A percentile compares a stretch with the other conserved stretches of the same genome.
Evolutionary conservation across 2,329 filamentous ascomycete genomes (phyloP).

Genomic region (Fusarium abutilonis): DNA sequence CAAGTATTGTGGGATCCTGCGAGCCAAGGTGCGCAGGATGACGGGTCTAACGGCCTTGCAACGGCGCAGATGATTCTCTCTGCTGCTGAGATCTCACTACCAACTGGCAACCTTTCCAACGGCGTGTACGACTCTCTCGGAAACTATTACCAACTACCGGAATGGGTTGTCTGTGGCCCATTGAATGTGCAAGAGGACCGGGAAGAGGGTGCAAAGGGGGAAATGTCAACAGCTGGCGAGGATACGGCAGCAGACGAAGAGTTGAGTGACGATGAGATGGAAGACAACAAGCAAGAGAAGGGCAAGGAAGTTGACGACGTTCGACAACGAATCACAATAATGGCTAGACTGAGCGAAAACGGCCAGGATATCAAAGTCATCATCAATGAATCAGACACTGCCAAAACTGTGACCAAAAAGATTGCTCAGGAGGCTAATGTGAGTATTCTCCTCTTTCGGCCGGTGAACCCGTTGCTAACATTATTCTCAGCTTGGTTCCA

Average conservation of each 20-base stretch:
- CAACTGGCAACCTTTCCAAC: conserved; percentile 75
- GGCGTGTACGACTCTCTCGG: conserved; percentile 78
- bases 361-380: conserved; percentile 70
- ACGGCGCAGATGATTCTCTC: conserved; percentile 84
- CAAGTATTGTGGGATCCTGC: conserved; percentile 72
- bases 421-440: conserved; percentile 72
- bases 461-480: conserved; percentile 16
- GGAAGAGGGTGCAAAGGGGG: conserved; percentile 41
- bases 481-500: conserved; percentile 61
- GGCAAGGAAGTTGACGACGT: conserved; percentile 65
- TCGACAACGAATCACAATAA: conserved; percentile 65
- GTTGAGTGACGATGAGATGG: conserved; percentile 53
- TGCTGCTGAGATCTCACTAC: conserved; percentile 79
- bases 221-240: conserved; percentile 54
- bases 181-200: conserved; percentile 59
- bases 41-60: conserved; percentile 57
- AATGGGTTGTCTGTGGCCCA: conserved; percentile 75
- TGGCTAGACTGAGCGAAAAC: conserved; percentile 72
- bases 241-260: conserved; percentile 52
- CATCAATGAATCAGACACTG: conserved; percentile 69
- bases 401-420: conserved; percentile 69
- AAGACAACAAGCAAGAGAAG: conserved; percentile 64
- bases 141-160: conserved; percentile 74
- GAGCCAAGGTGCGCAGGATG: conserved; percentile 49
- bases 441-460: conserved; percentile 47